Evolutionary conservation across 164 flowering plant genomes (phyloP).

Genomic region (Liriodendron chinense): DNA sequence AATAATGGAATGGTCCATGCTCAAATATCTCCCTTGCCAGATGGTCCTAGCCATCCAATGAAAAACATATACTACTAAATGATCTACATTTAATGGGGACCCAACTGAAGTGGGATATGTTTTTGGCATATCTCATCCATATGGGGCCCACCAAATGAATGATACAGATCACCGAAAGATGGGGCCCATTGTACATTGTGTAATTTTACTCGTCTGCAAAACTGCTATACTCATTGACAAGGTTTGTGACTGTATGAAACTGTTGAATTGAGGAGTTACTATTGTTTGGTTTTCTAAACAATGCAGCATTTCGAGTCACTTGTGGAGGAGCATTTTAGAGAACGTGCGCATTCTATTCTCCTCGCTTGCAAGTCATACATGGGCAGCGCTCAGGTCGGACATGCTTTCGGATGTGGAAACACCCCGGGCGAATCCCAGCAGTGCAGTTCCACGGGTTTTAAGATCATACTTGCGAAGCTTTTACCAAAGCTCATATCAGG

Average conservation of each 20-base stretch:
- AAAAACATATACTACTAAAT: neutral
- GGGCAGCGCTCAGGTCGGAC: constrained; percentile 66
- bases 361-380: constrained; percentile 72
- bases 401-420: constrained; percentile 16
- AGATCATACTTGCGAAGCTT: constrained; percentile 79
- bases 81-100: neutral
- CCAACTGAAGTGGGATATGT: neutral
- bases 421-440: constrained; percentile 22
- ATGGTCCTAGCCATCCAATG: neutral
- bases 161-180: neutral
- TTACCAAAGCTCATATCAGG: constrained; percentile 69
- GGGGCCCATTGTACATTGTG: too few species aligned
- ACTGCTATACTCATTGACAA: too few species aligned
- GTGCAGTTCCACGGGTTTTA: constrained; percentile 72
- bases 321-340: constrained; percentile 67
- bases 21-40: neutral
- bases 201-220: too few species aligned
- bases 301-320: constrained; percentile 83
- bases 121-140: neutral
- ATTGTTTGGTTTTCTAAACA: neutral
- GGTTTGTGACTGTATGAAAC: neutral
- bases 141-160: neutral
- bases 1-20: neutral
- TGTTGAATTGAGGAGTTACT: neutral
- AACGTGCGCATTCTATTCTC: constrained; percentile 41